Conservation (phyloP, 257 asterid genomes). For the Lantana camara region DNA sequence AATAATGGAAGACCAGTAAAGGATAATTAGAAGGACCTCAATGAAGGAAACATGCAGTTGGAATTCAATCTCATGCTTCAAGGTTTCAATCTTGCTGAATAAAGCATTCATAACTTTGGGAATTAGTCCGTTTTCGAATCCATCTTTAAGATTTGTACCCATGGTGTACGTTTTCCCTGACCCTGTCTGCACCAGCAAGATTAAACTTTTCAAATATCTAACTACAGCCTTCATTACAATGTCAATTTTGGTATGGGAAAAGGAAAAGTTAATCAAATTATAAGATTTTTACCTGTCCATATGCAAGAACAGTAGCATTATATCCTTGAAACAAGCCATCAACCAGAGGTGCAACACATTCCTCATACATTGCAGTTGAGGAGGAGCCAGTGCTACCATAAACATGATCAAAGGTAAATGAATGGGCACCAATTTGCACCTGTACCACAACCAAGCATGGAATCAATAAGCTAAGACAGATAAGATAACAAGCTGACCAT, state of each 20-base stretch:
- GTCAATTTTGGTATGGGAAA: too few species aligned
- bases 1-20: too few species aligned
- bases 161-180: conserved; percentile 74
- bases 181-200: conserved; percentile 54
- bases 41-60: conserved; percentile 67
- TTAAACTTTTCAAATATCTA: background rate
- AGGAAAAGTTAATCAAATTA: background rate
- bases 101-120: conserved; percentile 65
- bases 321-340: conserved; percentile 77
- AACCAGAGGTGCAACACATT: conserved; percentile 71
- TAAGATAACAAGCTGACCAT: background rate
- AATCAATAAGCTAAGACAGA: background rate
- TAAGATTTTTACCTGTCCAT: conserved; percentile 58
- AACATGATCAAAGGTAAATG: conserved; percentile 77
- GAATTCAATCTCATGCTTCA: conserved; percentile 63
- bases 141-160: conserved; percentile 71
- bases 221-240: background rate
- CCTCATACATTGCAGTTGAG: conserved; percentile 59
- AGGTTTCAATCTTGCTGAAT: conserved; percentile 61
- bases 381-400: conserved; percentile 69
- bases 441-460: conserved; percentile 20
- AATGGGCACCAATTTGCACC: conserved; percentile 71
- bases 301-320: conserved; percentile 76
- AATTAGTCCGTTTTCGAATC: conserved; percentile 56
- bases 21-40: conserved; percentile 46